Conservation (phyloP, 495 filamentous ascomycete species). For the Annulohypoxylon maeteangense region DNA sequence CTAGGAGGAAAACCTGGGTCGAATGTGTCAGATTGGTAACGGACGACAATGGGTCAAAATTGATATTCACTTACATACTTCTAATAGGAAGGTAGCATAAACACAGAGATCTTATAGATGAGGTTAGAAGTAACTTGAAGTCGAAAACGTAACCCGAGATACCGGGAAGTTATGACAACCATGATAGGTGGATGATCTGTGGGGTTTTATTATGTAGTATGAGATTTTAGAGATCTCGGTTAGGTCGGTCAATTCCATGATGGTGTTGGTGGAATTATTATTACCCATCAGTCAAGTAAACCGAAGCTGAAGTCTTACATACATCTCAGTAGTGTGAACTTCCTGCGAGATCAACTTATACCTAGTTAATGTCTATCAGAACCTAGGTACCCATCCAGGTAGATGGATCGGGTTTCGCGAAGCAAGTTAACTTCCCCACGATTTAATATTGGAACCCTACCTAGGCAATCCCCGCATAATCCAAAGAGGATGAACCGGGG, state of each 20-base stretch:
- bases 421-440: slow-evolving; percentile 11
- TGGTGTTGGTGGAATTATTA: slow-evolving; percentile 13
- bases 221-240: slow-evolving; percentile 21
- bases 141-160: slow-evolving; percentile 18
- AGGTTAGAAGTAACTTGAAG: slow-evolving; percentile 15
- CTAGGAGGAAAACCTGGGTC: background rate
- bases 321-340: background rate
- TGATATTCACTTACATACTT: slow-evolving; percentile 6
- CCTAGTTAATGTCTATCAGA: too few relatives aligned
- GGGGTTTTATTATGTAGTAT: slow-evolving; percentile 15
- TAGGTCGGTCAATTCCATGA: slow-evolving; percentile 24
- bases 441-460: background rate
- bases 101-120: slow-evolving; percentile 1
- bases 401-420: background rate
- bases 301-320: background rate
- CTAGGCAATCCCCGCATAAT: slow-evolving; percentile 25
- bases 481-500: slow-evolving; percentile 9
- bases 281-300: background rate
- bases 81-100: background rate
- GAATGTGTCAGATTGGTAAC: background rate
- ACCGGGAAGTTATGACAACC: slow-evolving; percentile 10
- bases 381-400: background rate
- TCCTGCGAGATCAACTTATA: too few relatives aligned
- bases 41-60: background rate
- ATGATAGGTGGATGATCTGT: slow-evolving; percentile 44